phyloP scores from a whole-genome alignment of 345 rosid genomes.

The Gossypium turneri region DNA sequence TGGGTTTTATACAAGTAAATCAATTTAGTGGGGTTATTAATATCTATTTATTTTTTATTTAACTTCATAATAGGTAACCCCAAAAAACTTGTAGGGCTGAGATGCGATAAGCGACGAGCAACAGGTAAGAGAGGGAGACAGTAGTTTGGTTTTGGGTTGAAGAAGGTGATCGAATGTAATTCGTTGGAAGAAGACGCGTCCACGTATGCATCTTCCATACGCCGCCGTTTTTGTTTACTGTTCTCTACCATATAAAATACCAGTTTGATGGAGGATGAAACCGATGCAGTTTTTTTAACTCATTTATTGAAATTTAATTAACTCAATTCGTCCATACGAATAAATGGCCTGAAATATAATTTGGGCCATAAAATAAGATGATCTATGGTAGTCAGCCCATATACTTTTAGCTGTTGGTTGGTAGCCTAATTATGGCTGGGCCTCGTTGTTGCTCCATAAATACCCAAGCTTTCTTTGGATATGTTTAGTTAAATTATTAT shows the following conservation, averaged over 20 bases:
- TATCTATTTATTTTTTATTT: not conserved
- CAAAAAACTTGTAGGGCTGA: not conserved
- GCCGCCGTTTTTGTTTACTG: not conserved
- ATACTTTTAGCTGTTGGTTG: not conserved
- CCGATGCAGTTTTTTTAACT: not conserved
- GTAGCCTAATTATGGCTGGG: not conserved
- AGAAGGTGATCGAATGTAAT: not conserved
- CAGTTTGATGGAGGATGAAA: not conserved
- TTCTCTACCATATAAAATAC: not conserved
- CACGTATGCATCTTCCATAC: not conserved
- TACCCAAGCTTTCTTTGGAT: not conserved
- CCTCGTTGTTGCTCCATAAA: not conserved
- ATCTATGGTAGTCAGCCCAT: too few species aligned
- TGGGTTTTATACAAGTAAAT: not conserved
- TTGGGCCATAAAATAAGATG: not conserved
- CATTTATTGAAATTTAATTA: not conserved
- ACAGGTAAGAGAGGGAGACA: not conserved
- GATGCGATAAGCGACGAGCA: not conserved
- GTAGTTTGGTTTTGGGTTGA: not conserved
- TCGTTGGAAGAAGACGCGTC: not conserved
- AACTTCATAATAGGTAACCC: not conserved
- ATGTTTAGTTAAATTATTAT: too few species aligned
- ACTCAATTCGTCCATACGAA: too few species aligned
- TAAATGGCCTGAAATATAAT: too few species aligned
- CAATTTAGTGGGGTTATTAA: not conserved